Evolutionary conservation across 1,139 yeast genomes (phyloP), one percentile per base, ranked within the genome.

Genomic region (Debaryomyces udenii): DNA sequence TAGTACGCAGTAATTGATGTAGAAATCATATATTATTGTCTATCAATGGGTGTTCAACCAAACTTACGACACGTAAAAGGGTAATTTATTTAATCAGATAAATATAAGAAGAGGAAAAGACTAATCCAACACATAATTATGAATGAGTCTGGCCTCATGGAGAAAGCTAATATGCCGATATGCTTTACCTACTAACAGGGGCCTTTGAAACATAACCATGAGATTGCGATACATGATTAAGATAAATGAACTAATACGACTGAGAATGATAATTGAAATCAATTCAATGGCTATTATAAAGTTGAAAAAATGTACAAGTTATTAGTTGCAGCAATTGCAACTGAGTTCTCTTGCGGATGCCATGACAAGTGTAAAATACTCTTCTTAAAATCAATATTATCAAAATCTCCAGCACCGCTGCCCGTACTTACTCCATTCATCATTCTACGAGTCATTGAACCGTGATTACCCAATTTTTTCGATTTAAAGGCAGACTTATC

Each of bases 291-390:
- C 23, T 17, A 13, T 56, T 65, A 83, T 56, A 81, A 73, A 46
- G 88, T 82, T 42, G 88, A 81, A 62, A 84, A 83, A 50, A 86
- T 84, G 69, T 86, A 86, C 59, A 88, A 77, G 68, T 94, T 94
- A 70, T 94, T 94, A 20, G 99, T 94, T 24, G 99, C 99, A 38
- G 98, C 99, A 59, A 94, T 88, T 33, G 99, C 99, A 52, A 94
- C 96, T 38, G 95, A 85, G 68, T 93, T 89, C 69, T 94, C 99
- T 57, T 76, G 78, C 50, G 99, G 99, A 71, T 94, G 99, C 99
- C 99, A 94, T 60, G 98, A 90, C 65, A 90, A 76, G 69, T 93
- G 98, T 66, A 93, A 77, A 50, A 94, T 91, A 66, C 90, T 86
- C 77, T 91, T 91, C 66, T 91, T 90, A 70, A 90, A 93, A 66